These are phyloP conservation scores for Lactuca sativa DNA, from an alignment of 129 eudicot species.

Conservation along the genomic window DNA sequence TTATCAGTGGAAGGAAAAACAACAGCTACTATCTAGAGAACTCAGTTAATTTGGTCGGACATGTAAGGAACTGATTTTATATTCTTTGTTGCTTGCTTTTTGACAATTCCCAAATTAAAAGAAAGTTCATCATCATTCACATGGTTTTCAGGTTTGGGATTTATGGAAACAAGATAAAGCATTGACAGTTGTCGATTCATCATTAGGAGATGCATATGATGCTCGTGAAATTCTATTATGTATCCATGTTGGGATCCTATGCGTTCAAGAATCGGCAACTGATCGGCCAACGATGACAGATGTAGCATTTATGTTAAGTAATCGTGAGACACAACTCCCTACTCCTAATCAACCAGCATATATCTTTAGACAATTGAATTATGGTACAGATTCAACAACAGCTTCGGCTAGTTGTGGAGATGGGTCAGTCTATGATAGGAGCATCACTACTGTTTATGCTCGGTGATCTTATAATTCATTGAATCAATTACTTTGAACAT, in stretches of 20 bases:
- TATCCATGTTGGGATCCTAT: conserved; percentile 56
- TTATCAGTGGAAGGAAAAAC: conserved; percentile 53
- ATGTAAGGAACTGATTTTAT: conserved; percentile 39
- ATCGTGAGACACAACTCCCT: conserved; percentile 37
- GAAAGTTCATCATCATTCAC: background rate
- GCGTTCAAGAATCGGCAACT: conserved; percentile 55
- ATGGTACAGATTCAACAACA: conserved; percentile 20
- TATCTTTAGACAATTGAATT: conserved; percentile 25
- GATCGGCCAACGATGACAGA: conserved; percentile 61
- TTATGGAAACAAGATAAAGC: conserved; percentile 50
- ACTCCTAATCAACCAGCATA: conserved; percentile 59
- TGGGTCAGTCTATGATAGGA: conserved; percentile 19
- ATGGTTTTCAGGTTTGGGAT: conserved; percentile 51
- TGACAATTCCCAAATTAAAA: background rate
- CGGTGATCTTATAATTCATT: conserved; percentile 21
- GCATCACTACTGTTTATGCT: conserved; percentile 26
- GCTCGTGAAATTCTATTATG: conserved; percentile 44
- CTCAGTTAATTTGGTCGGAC: conserved; percentile 48
- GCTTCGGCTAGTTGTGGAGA: conserved; percentile 25
- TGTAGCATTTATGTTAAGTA: conserved; percentile 48
- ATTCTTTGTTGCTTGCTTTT: background rate
- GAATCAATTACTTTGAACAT: background rate
- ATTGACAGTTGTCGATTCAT: conserved; percentile 40
- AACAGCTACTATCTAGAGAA: conserved; percentile 39
- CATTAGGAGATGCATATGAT: conserved; percentile 28